These are phyloP conservation scores for Zygnema cylindricum DNA, from an alignment of 139 green algal species.

Conservation along the genomic window DNA sequence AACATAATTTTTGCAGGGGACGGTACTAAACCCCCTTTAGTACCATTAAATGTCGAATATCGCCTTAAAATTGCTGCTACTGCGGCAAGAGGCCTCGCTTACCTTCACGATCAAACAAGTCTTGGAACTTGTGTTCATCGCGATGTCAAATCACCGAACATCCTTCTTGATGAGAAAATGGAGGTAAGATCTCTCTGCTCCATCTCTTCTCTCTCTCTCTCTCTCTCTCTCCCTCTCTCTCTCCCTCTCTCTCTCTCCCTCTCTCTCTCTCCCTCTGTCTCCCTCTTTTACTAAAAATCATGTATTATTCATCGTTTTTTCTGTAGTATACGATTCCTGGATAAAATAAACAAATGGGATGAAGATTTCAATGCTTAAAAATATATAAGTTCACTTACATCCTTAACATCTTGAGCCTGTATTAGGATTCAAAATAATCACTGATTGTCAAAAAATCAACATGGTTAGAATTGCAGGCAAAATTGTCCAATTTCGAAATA, in stretches of 20 bases:
- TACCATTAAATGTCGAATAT: background rate
- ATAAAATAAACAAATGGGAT: too few species aligned
- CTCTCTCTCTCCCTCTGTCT: background rate
- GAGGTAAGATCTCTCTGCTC: background rate
- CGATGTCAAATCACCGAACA: slow-evolving; percentile 31
- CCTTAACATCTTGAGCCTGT: too few species aligned
- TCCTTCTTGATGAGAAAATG: slow-evolving; percentile 18
- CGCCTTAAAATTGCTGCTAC: background rate
- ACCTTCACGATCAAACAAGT: background rate
- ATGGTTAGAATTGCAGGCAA: too few species aligned
- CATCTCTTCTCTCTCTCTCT: background rate
- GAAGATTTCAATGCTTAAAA: too few species aligned
- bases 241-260: background rate
- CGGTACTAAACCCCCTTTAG: background rate
- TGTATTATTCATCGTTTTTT: too few species aligned
- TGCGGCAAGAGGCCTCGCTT: background rate
- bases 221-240: background rate
- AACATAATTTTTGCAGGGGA: background rate
- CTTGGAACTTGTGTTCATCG: slow-evolving; percentile 5
- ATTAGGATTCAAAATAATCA: too few species aligned
- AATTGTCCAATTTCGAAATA: too few species aligned
- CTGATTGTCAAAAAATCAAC: too few species aligned
- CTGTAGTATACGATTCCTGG: too few species aligned
- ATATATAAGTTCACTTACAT: too few species aligned
- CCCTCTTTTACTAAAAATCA: background rate